Conservation (phyloP, 768 basidiomycete genomes). For the Daedaleopsis sinensis region DNA sequence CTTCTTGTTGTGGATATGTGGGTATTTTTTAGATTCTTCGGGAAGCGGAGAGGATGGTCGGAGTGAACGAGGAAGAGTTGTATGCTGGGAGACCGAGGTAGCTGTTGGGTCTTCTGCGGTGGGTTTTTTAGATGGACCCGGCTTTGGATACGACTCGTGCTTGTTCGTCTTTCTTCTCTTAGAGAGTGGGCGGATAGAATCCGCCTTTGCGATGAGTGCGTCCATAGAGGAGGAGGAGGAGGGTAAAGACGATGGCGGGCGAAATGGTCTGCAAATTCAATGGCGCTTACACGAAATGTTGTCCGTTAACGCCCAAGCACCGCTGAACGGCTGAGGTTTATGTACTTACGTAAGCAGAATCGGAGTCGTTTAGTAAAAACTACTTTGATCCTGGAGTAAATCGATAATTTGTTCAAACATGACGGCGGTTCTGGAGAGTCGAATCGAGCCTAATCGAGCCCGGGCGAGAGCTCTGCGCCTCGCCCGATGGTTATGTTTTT, state of each 20-base stretch:
- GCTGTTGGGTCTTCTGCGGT: constrained; percentile 21
- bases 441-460: background rate
- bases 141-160: constrained; percentile 21
- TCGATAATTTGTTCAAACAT: too few relatives aligned
- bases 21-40: constrained; percentile 50
- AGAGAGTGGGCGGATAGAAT: constrained; percentile 52
- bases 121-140: constrained; percentile 15
- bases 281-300: too few relatives aligned
- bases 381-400: too few relatives aligned
- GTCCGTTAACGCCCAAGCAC: too few relatives aligned
- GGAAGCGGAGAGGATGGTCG: constrained; percentile 50
- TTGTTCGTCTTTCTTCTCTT: constrained; percentile 34
- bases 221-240: constrained; percentile 53
- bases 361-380: too few relatives aligned
- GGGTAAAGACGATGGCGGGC: too few relatives aligned
- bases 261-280: too few relatives aligned
- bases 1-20: constrained; percentile 74
- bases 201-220: constrained; percentile 69
- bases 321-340: too few relatives aligned
- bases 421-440: too few relatives aligned
- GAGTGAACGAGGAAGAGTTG: constrained; percentile 71
- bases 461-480: background rate
- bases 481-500: background rate
- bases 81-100: constrained; percentile 37
- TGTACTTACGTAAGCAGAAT: too few relatives aligned